Base-by-base conservation (phyloP, 768 basidiomycete species). In the Symmetrospora coprosmae region DNA sequence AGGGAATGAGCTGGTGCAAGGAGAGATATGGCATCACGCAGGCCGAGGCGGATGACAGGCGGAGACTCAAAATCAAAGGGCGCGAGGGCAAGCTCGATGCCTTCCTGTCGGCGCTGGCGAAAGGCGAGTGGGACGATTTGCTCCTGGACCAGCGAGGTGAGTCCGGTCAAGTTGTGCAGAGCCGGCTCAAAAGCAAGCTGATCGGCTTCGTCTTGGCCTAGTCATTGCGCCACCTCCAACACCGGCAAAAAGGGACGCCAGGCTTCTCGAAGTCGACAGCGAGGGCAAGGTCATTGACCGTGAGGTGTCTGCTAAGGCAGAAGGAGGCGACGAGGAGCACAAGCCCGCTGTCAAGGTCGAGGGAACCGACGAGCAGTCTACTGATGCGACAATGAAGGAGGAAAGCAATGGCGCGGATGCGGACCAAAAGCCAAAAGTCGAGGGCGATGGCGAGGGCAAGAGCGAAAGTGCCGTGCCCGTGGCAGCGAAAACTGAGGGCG, bases 1-100 rank as follows among this genome's bases (percentile, higher is more conserved):
- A 47, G 21, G 48, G 21, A 0, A 43, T 43, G 34, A 25, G 33
- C 23, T 69, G 68, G 68, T 66, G 65, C 28, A 38, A 45, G n/a
- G 68, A 69, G 33, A 66, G 62, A 47, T 69, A 69, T 27, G 63
- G 25, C 3, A n/a, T 27, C 8, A 43, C 37, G 2, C 11, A 51
- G 14, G 67, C 61, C 17, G 2, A 7, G 21, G 59, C 37, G 27
- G 38, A 34, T 13, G 35, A 50, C 46, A 33, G 61, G 30, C 39
- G 46, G 30, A 41, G 41, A 35, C 23, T 62, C 45, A 45, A 25
- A 30, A 27, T 8, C 21, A 62, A 35, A 39, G 62, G 41, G 21
- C 55, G 50, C 51, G 50, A 60, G 35, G 59, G 63, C 16, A 55
- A 61, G 50, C 17, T 51, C 7, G 35, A 55, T 1, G 31, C 19